Conservation (phyloP, 495 filamentous ascomycete genomes). For the Neurospora tetrasperma region DNA sequence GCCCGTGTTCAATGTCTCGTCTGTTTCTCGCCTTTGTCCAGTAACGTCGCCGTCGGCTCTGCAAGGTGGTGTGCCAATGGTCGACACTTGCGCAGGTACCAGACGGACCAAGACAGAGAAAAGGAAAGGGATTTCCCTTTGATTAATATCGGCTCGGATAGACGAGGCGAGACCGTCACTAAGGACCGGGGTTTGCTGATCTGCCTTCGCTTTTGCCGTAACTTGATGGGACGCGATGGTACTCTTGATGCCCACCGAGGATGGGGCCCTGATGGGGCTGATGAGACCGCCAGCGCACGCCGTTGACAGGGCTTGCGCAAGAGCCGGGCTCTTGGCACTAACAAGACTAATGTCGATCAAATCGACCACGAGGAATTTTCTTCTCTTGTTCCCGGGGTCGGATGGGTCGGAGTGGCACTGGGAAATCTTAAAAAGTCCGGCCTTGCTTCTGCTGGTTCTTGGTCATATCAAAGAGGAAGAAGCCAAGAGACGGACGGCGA, state of each 20-base stretch:
- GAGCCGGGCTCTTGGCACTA: not conserved
- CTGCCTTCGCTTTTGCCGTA: not conserved
- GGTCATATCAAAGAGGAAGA: not conserved
- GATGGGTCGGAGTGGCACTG: not conserved
- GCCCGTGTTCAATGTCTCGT: not conserved
- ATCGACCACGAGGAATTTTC: not conserved
- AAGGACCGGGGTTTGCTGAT: not conserved
- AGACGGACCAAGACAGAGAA: not conserved
- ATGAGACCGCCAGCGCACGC: not conserved
- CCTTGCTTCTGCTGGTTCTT: not conserved
- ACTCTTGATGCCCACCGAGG: not conserved
- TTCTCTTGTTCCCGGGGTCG: not conserved
- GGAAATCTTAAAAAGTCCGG: not conserved
- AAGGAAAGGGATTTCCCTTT: not conserved
- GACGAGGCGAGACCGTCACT: not conserved
- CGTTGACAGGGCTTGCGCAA: not conserved
- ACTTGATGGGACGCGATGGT: not conserved
- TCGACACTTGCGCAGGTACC: not conserved
- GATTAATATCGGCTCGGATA: not conserved
- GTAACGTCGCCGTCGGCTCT: not conserved
- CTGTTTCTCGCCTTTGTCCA: not conserved
- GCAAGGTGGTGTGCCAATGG: not conserved
- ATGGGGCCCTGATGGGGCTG: not conserved
- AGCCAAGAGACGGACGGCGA: not conserved
- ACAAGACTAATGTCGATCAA: not conserved